Conservation (phyloP, 306 rosid species). For the Dalbergia cochinchinensis region DNA sequence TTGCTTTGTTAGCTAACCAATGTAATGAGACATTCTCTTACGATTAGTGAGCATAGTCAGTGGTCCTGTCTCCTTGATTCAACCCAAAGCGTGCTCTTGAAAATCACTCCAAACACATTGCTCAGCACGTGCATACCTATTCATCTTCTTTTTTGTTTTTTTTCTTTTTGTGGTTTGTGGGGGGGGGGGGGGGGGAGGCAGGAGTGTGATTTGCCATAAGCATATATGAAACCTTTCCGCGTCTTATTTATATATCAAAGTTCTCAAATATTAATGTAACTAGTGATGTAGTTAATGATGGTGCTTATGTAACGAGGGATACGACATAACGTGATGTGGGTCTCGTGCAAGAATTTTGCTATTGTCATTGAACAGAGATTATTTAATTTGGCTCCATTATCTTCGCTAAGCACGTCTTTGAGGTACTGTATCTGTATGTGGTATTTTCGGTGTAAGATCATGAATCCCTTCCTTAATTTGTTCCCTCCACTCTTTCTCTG, state of each 20-base stretch:
- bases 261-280: constrained; percentile 44
- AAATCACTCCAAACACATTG: constrained; percentile 75
- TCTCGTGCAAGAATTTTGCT: constrained; percentile 19
- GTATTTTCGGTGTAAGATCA: not conserved
- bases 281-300: constrained; percentile 66
- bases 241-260: constrained; percentile 38
- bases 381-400: not conserved
- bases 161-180: too few relatives aligned
- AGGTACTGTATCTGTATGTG: constrained; percentile 32
- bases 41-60: constrained; percentile 66
- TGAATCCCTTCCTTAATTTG: not conserved
- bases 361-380: not conserved
- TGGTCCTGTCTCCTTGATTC: constrained; percentile 94
- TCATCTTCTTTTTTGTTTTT: constrained; percentile 28
- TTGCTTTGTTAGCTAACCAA: constrained; percentile 58
- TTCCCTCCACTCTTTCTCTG: too few relatives aligned
- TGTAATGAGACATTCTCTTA: constrained; percentile 80
- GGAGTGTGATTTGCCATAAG: constrained; percentile 39
- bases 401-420: constrained; percentile 27
- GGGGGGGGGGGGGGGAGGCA: too few relatives aligned
- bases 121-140: constrained; percentile 71
- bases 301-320: constrained; percentile 44
- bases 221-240: constrained; percentile 18
- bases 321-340: constrained; percentile 37
- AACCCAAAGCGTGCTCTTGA: constrained; percentile 95